phyloP scores from a whole-genome alignment of 257 asterid genomes.

The Rauvolfia tetraphylla region DNA sequence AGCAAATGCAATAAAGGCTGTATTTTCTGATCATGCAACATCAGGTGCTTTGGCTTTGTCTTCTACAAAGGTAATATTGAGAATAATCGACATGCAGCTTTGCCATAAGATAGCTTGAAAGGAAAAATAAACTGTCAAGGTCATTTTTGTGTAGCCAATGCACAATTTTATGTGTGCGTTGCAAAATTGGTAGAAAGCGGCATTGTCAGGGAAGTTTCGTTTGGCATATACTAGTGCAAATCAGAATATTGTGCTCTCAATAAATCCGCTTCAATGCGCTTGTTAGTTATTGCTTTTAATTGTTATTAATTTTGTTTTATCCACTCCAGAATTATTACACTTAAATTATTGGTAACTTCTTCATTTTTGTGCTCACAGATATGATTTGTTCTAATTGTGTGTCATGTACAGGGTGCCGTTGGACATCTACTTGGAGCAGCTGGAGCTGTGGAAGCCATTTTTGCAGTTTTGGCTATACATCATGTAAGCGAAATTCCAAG shows the following conservation, averaged over 20 bases:
- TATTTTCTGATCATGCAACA: conserved; percentile 62
- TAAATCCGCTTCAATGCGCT: neutral
- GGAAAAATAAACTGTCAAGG: neutral
- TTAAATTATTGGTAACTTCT: neutral
- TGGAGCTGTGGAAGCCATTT: conserved; percentile 93
- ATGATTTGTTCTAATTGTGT: neutral
- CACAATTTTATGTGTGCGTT: neutral
- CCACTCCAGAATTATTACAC: neutral
- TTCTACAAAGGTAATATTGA: conserved; percentile 68
- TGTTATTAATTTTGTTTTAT: neutral
- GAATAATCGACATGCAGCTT: neutral
- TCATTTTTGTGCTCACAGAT: neutral
- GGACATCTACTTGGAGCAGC: conserved; percentile 99
- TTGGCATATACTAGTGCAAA: neutral
- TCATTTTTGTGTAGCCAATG: neutral
- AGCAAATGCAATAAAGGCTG: conserved; percentile 77
- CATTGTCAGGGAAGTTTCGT: neutral
- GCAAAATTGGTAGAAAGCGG: neutral
- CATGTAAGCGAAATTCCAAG: conserved; percentile 43
- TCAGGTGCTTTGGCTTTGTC: conserved; percentile 72
- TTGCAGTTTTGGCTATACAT: conserved; percentile 68
- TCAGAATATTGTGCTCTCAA: neutral
- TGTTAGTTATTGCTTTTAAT: neutral
- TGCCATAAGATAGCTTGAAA: neutral
- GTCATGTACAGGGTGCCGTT: conserved; percentile 60